A percentile compares a stretch with the other conserved stretches of the same genome.
phyloP scores from a whole-genome alignment of 2,329 filamentous ascomycete genomes.

The Ophiostoma sp. region DNA sequence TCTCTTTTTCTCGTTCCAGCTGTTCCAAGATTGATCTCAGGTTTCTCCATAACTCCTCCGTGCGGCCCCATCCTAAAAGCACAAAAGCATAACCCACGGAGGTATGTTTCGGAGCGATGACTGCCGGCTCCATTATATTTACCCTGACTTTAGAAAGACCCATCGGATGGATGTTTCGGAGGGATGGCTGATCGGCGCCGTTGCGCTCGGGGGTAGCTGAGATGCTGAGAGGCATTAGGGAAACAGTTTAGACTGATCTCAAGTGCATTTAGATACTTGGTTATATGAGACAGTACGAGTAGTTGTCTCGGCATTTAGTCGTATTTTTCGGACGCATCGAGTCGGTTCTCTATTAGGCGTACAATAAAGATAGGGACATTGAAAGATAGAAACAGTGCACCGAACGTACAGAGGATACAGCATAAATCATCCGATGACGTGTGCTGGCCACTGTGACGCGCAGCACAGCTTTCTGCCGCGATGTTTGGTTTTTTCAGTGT shows the following conservation, averaged over 20 bases:
- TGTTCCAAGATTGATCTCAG: too few species aligned
- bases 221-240: too few species aligned
- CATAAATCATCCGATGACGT: conserved; percentile 2
- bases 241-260: neutral
- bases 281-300: neutral
- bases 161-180: neutral
- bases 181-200: neutral
- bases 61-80: too few species aligned
- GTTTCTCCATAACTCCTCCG: too few species aligned
- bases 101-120: neutral
- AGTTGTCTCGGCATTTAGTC: too few species aligned
- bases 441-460: neutral
- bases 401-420: neutral
- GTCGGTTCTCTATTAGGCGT: too few species aligned
- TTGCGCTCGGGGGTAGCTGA: neutral
- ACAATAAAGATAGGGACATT: too few species aligned
- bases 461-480: neutral
- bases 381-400: too few species aligned
- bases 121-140: neutral
- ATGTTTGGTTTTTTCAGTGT: neutral
- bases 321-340: too few species aligned
- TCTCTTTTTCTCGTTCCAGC: too few species aligned
- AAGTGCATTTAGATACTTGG: neutral
- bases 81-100: neutral
- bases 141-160: neutral